A percentile compares a stretch with the other conserved stretches of the same genome.
These are phyloP conservation scores for Quercus agrifolia DNA, from an alignment of 306 rosid species.

Conservation along the genomic window DNA sequence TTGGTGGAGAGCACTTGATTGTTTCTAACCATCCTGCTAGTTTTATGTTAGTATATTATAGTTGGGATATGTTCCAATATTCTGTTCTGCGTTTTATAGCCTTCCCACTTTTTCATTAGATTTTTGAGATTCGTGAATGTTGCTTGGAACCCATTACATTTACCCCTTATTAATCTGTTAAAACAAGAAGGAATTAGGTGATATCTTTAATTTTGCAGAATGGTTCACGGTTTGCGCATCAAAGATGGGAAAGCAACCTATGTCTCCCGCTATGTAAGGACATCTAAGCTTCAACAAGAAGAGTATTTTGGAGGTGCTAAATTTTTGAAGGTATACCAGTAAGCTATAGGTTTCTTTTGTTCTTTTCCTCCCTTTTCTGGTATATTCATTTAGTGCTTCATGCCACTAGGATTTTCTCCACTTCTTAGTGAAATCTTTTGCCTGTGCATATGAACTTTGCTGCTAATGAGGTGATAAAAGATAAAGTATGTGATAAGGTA, in stretches of 20 bases:
- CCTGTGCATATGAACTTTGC: neutral
- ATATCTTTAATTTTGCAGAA: slow-evolving; percentile 47
- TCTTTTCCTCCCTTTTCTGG: neutral
- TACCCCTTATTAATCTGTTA: neutral
- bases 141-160: neutral
- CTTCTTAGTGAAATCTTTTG: neutral
- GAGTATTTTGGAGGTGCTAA: slow-evolving; percentile 75
- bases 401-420: neutral
- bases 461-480: neutral
- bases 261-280: slow-evolving; percentile 80
- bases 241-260: slow-evolving; percentile 91
- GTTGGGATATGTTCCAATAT: neutral
- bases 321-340: slow-evolving; percentile 67
- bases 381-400: neutral
- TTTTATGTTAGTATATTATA: neutral
- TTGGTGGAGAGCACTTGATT: neutral
- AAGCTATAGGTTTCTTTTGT: neutral
- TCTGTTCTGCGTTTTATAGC: neutral
- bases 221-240: slow-evolving; percentile 95
- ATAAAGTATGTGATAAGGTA: neutral
- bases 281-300: slow-evolving; percentile 92
- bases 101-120: neutral
- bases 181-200: slow-evolving; percentile 8
- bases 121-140: neutral
- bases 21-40: neutral